Conservation (phyloP, 2,329 filamentous ascomycete species). For the Albifimbria verrucaria region DNA sequence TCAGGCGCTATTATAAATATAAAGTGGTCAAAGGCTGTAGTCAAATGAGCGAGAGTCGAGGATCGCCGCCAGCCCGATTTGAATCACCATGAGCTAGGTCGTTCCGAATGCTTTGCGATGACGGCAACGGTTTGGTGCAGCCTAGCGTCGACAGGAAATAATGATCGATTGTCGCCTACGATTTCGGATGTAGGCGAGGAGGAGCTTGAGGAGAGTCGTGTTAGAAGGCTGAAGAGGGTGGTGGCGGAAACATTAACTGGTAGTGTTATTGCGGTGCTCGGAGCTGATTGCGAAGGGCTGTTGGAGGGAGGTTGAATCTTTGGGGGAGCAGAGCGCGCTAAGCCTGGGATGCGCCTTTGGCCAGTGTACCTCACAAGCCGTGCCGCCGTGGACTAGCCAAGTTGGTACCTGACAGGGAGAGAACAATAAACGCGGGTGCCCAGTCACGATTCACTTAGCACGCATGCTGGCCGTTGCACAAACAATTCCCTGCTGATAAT, state of each 20-base stretch:
- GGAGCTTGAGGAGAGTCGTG: not conserved
- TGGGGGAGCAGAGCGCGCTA: conserved; percentile 1
- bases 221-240: not conserved
- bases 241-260: not conserved
- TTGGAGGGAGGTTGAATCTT: conserved; percentile 1
- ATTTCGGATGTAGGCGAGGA: not conserved
- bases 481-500: no score
- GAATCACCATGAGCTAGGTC: not conserved
- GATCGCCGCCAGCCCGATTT: not conserved
- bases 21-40: conserved; percentile 5
- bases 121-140: conserved; percentile 1
- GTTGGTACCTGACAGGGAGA: not conserved
- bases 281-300: conserved; percentile 1
- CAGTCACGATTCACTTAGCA: not conserved
- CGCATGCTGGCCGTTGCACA: no score
- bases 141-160: no score
- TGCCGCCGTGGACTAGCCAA: no score
- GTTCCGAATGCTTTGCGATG: not conserved
- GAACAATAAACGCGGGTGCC: not conserved
- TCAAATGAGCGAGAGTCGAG: no score
- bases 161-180: not conserved
- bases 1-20: no score
- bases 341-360: not conserved
- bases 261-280: not conserved
- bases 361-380: not conserved